Base-by-base conservation (phyloP, 1,139 yeast genomes). In the Sugiyamaella xylanicola region DNA sequence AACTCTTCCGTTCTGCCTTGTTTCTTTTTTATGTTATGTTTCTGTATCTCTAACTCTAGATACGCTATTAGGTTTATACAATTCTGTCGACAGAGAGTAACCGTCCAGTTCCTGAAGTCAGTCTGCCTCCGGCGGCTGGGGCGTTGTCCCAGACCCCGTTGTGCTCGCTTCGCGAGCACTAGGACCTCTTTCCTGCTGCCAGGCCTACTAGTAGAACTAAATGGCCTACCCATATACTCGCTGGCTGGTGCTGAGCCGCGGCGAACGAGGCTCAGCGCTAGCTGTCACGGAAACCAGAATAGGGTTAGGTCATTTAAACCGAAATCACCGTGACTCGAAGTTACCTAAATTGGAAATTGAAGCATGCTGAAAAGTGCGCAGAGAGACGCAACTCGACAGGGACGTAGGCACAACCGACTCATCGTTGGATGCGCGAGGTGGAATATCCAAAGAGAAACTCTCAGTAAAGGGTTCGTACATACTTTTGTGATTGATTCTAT, bases 401-500 rank as follows among this genome's bases (percentile, higher is more conserved):
- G 25, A 36, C 43, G 19, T 27, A 21, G 13, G 9, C 4, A 20
- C 19, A n/a, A 32, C 43, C 29, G 29, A 4, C 19, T 22, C 44
- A 40, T 17, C 16, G 11, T 42, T 36, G 41, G 42, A 36, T 19
- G 46, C 41, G 48, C 41, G n/a, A 21, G n/a, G 20, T 46, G 50
- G 50, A 46, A 46, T 36, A 46, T 46, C 50, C 48, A 32, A 17
- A 46, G 50, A 45, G 19, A 32, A 41, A 32, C 29, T 25, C 50
- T 46, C 50, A 36, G 42, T 46, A 36, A 29, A 45, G 48, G 48
- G 48, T 45, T 45, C 19, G 22, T 45, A 45, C 50, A 46, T 46
- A 46, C 49, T 45, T 46, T 36, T 45, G 48, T 45, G 48, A 46
- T 46, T 46, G 50, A 46, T 46, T 46, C 50, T 35, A 46, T 39